These are phyloP conservation scores for Chenopodium berlandieri DNA, from an alignment of 148 eudicot genomes.

Conservation along the genomic window DNA sequence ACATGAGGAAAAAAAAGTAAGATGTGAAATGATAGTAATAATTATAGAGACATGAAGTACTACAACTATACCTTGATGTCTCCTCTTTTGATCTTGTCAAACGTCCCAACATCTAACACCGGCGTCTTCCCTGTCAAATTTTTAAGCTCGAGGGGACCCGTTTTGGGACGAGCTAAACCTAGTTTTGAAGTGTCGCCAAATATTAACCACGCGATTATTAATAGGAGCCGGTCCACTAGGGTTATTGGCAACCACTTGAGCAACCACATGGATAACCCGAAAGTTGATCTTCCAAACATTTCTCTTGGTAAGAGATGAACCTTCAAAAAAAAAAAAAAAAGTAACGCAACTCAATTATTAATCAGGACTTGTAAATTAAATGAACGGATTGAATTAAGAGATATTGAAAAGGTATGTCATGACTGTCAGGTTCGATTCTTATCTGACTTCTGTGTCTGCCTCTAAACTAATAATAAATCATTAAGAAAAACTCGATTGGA, in stretches of 20 bases:
- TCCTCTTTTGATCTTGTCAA: constrained; percentile 77
- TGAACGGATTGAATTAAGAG: background rate
- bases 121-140: constrained; percentile 73
- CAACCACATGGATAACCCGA: constrained; percentile 80
- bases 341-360: background rate
- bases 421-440: background rate
- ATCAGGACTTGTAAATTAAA: background rate
- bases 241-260: constrained; percentile 79
- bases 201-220: constrained; percentile 49
- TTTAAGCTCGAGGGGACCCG: constrained; percentile 74
- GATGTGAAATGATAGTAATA: constrained; percentile 11
- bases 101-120: constrained; percentile 78
- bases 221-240: constrained; percentile 53
- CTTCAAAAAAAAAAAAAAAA: constrained; percentile 27
- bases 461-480: background rate
- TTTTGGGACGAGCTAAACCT: constrained; percentile 55
- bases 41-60: constrained; percentile 24
- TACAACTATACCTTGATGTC: constrained; percentile 60
- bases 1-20: background rate
- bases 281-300: constrained; percentile 82
- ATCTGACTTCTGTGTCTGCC: background rate
- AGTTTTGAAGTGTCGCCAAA: constrained; percentile 57
- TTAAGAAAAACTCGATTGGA: background rate
- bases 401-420: background rate
- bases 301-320: constrained; percentile 77